Conservation (phyloP, 2,329 filamentous ascomycete species). For the Cladophialophora immunda region DNA sequence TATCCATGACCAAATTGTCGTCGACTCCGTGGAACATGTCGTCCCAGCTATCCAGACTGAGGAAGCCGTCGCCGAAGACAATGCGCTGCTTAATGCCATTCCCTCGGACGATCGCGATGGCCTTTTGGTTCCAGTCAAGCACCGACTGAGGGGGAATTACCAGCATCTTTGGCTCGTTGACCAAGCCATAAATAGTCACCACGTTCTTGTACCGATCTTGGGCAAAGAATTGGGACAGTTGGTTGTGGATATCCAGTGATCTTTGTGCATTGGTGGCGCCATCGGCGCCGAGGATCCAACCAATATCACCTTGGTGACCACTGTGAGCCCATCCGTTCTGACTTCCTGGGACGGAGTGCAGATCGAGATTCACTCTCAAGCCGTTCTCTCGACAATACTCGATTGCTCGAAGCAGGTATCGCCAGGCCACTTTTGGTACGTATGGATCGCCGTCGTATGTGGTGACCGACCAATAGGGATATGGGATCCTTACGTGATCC, state of each 20-base stretch:
- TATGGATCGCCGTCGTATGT: constrained; percentile 89
- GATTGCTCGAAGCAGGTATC: constrained; percentile 89
- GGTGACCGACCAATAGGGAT: constrained; percentile 91
- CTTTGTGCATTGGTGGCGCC: constrained; percentile 80
- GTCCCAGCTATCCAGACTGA: constrained; percentile 90
- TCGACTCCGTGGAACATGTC: constrained; percentile 76
- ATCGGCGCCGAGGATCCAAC: constrained; percentile 91
- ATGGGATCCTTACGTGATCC: constrained; percentile 96
- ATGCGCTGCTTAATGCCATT: constrained; percentile 79
- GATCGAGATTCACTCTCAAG: constrained; percentile 87
- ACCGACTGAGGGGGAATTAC: constrained; percentile 70
- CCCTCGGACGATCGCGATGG: constrained; percentile 74
- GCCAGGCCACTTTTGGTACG: constrained; percentile 84
- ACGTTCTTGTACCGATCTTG: constrained; percentile 93
- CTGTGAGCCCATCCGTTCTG: constrained; percentile 99
- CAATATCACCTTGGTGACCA: constrained; percentile 79
- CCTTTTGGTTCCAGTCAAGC: constrained; percentile 79
- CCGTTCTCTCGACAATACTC: constrained; percentile 95
- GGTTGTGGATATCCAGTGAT: constrained; percentile 85
- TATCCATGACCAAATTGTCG: constrained; percentile 81
- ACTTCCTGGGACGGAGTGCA: constrained; percentile 89
- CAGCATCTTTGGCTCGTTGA: constrained; percentile 93
- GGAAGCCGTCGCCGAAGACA: constrained; percentile 93
- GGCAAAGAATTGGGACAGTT: constrained; percentile 89
- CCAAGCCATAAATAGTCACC: constrained; percentile 89